Evolutionary conservation across 2,329 filamentous ascomycete genomes (phyloP).

Genomic region (Myrmaecium sp.): DNA sequence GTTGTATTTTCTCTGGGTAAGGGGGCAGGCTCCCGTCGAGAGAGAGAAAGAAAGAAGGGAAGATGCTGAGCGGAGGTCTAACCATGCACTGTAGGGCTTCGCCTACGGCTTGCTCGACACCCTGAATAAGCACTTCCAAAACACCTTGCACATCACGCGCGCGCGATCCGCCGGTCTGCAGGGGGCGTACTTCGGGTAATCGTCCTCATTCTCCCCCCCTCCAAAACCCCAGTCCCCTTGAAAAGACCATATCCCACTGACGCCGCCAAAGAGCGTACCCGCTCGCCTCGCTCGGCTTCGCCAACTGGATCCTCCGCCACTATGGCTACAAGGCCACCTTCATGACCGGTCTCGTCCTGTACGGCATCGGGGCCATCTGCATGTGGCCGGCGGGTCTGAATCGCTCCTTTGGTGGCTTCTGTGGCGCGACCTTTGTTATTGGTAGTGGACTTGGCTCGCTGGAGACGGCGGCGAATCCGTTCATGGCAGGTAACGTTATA

Average conservation of each 20-base stretch:
- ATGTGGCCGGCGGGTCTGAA: conserved; percentile 42
- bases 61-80: too few species aligned
- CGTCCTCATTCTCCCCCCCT: conserved; percentile 1
- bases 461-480: conserved; percentile 43
- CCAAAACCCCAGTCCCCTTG: background rate
- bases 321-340: conserved; percentile 31
- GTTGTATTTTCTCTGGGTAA: conserved; percentile 47
- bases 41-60: background rate
- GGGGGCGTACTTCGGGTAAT: conserved; percentile 29
- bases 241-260: background rate
- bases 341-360: conserved; percentile 36
- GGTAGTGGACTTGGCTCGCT: conserved; percentile 36
- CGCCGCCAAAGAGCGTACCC: conserved; percentile 23
- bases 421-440: conserved; percentile 39
- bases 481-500: conserved; percentile 9
- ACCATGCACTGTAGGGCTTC: conserved; percentile 30
- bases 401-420: conserved; percentile 41
- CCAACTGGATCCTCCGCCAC: conserved; percentile 31
- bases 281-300: conserved; percentile 30
- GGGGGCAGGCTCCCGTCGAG: too few species aligned
- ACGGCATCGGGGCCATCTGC: conserved; percentile 38
- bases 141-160: conserved; percentile 25
- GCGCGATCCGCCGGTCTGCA: conserved; percentile 29
- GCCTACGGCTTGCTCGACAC: conserved; percentile 41
- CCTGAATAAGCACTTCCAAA: conserved; percentile 32